Evolutionary conservation across 495 filamentous ascomycete genomes (phyloP).

Genomic region (Penicillium flavigenum): DNA sequence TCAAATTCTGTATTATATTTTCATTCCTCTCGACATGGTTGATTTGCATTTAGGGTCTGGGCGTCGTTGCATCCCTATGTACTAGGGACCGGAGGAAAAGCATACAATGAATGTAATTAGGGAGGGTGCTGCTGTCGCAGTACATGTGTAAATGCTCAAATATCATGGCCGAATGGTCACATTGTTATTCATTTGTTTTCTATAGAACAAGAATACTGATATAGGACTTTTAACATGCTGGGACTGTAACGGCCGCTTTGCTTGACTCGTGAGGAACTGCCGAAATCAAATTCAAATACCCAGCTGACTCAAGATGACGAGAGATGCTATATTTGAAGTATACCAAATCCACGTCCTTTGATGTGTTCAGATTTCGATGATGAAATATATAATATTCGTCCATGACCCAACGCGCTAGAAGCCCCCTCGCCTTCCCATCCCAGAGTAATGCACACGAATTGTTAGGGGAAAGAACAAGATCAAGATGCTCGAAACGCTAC

Average conservation of each 20-base stretch:
- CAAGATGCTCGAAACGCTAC: slow-evolving; percentile 7
- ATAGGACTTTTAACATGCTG: neutral
- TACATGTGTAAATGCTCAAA: neutral
- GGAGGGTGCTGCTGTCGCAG: slow-evolving; percentile 1
- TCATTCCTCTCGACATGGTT: slow-evolving; percentile 11
- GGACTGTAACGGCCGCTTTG: neutral
- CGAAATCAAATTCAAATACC: neutral
- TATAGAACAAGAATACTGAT: neutral
- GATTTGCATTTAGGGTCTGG: slow-evolving; percentile 20
- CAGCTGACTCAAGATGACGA: neutral
- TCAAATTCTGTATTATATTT: slow-evolving; percentile 18
- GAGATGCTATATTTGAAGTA: neutral
- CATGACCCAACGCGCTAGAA: neutral
- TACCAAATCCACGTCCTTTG: neutral
- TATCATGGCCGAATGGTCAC: neutral
- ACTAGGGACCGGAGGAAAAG: neutral
- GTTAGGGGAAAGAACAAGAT: neutral
- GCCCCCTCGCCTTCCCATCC: neutral
- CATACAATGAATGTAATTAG: slow-evolving; percentile 14
- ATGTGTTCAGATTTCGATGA: neutral
- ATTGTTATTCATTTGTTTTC: neutral
- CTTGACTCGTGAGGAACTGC: neutral
- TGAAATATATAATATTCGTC: neutral
- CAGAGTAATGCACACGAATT: neutral
- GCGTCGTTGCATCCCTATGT: slow-evolving; percentile 21